Percentiles rank a stretch among this genome's conserved stretches.
These are phyloP conservation scores for Datura wrightii DNA, from an alignment of 257 asterid genomes.

Conservation along the genomic window DNA sequence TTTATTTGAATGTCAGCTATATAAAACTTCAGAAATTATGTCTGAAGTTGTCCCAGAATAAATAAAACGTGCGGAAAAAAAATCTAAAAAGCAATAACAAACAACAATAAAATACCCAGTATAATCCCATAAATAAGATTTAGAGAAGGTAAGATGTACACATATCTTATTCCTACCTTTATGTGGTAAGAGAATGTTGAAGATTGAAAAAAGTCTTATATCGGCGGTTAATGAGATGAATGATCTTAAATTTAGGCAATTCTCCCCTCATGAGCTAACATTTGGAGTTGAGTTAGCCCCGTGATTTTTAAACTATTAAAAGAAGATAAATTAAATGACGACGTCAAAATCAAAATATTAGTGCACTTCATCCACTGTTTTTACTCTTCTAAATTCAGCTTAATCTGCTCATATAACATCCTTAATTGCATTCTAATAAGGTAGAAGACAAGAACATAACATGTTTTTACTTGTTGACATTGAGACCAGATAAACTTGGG, in stretches of 20 bases:
- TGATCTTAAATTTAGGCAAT: too few species aligned
- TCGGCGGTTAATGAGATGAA: too few species aligned
- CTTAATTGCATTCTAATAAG: background rate
- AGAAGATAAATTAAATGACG: background rate
- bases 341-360: background rate
- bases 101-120: too few species aligned
- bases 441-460: background rate
- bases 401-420: background rate
- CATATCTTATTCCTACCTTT: too few species aligned
- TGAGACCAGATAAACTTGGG: conserved; percentile 66
- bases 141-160: too few species aligned
- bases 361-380: background rate
- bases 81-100: background rate
- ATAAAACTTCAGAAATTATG: background rate
- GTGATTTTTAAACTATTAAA: background rate
- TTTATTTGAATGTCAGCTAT: background rate
- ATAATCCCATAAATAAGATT: too few species aligned
- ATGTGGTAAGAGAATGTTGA: too few species aligned
- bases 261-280: too few species aligned
- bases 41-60: background rate
- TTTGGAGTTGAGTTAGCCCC: too few species aligned
- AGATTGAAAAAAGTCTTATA: too few species aligned
- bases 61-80: background rate
- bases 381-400: background rate
- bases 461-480: conserved; percentile 13